A percentile compares a stretch with the other conserved stretches of the same genome.
phyloP scores from a whole-genome alignment of 2,329 filamentous ascomycete genomes.

The Colletotrichum trifolii region DNA sequence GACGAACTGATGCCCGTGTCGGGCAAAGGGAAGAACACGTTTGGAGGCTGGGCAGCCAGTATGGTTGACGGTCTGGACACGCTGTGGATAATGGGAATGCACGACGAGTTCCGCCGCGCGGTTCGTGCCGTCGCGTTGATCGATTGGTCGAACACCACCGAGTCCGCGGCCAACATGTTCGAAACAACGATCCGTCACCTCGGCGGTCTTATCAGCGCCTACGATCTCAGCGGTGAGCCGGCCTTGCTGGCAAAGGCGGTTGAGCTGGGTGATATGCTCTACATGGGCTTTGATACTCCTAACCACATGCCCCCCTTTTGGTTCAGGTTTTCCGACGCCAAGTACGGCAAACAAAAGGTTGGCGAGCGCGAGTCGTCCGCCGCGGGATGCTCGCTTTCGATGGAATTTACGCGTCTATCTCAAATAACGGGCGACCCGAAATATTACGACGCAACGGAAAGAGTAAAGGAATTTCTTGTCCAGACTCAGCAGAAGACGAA shows the following conservation, averaged over 20 bases:
- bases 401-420: slow-evolving; percentile 80
- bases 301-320: slow-evolving; percentile 62
- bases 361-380: slow-evolving; percentile 54
- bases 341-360: slow-evolving; percentile 49
- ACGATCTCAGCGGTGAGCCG: slow-evolving; percentile 61
- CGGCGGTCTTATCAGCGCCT: slow-evolving; percentile 63
- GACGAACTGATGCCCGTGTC: slow-evolving; percentile 66
- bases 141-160: slow-evolving; percentile 62
- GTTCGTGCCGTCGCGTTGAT: slow-evolving; percentile 62
- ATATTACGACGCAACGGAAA: slow-evolving; percentile 80
- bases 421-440: slow-evolving; percentile 78
- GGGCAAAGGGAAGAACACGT: slow-evolving; percentile 56
- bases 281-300: slow-evolving; percentile 64
- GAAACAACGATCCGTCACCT: slow-evolving; percentile 71
- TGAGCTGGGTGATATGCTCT: slow-evolving; percentile 65
- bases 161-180: slow-evolving; percentile 65
- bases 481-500: slow-evolving; percentile 73
- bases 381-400: slow-evolving; percentile 71
- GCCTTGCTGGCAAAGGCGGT: slow-evolving; percentile 61
- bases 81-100: slow-evolving; percentile 68
- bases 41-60: slow-evolving; percentile 68
- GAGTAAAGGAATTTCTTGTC: slow-evolving; percentile 76
- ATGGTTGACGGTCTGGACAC: slow-evolving; percentile 70
- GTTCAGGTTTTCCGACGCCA: slow-evolving; percentile 56
- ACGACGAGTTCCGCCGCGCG: slow-evolving; percentile 65